A percentile compares a stretch with the other conserved stretches of the same genome.
These are phyloP conservation scores for Naematelia encephala DNA, from an alignment of 768 basidiomycete species.

Conservation along the genomic window DNA sequence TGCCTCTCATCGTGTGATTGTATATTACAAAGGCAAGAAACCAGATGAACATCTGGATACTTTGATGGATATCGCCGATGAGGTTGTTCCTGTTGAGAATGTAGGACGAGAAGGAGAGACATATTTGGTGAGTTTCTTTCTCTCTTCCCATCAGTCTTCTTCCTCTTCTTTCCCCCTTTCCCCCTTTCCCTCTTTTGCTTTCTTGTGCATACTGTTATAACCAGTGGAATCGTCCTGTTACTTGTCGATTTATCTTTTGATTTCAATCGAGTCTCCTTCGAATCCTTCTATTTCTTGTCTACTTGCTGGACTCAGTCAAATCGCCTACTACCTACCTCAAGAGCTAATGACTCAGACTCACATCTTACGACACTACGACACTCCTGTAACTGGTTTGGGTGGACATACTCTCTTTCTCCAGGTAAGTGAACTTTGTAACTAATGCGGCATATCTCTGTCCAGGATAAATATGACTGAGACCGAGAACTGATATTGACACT, in stretches of 20 bases:
- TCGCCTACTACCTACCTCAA: background rate
- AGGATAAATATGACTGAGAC: too few relatives aligned
- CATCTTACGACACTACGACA: conserved; percentile 42
- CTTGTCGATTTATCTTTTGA: too few relatives aligned
- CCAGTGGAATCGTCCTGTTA: too few relatives aligned
- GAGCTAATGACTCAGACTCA: conserved; percentile 26
- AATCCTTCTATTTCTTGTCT: too few relatives aligned
- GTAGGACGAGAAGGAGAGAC: conserved; percentile 50
- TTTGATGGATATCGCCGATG: conserved; percentile 32
- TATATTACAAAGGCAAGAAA: conserved; percentile 40
- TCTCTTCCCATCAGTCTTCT: too few relatives aligned
- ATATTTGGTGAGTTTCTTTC: conserved; percentile 47
- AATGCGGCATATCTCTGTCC: too few relatives aligned
- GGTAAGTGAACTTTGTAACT: conserved; percentile 13
- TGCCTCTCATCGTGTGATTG: conserved; percentile 24
- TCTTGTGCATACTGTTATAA: too few relatives aligned
- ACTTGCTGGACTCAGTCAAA: background rate
- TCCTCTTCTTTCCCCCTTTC: too few relatives aligned
- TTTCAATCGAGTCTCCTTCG: too few relatives aligned
- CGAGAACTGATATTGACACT: too few relatives aligned
- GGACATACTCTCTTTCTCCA: conserved; percentile 48
- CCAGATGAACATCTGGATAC: conserved; percentile 11
- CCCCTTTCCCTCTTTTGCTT: too few relatives aligned
- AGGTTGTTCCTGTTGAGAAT: conserved; percentile 42
- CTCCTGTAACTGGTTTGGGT: conserved; percentile 23